A percentile compares a stretch with the other conserved stretches of the same genome.
phyloP scores from a whole-genome alignment of 148 eudicot genomes.

The Vaccinium macrocarpon region DNA sequence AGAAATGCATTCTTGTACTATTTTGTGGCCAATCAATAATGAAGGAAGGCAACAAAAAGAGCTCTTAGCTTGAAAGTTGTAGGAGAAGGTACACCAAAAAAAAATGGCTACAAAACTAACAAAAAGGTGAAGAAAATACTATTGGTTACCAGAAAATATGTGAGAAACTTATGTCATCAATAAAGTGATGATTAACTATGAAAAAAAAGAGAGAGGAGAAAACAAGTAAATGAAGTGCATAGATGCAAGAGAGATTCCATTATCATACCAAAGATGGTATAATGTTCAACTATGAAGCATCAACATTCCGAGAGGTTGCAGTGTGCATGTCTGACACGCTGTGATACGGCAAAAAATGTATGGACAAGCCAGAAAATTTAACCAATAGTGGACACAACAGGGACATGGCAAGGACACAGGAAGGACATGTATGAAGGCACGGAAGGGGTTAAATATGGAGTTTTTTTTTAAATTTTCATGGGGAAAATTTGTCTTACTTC shows the following conservation, averaged over 20 bases:
- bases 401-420: no score
- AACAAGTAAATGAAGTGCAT: neutral
- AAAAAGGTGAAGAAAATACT: neutral
- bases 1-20: neutral
- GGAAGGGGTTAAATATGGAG: no score
- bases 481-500: no score
- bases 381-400: no score
- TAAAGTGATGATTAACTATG: neutral
- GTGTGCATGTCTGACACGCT: no score
- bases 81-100: neutral
- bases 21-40: neutral
- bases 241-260: conserved; percentile 1
- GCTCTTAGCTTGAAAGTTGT: neutral
- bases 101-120: neutral
- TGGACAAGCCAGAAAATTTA: no score
- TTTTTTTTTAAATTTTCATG: no score
- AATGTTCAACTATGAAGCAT: no score
- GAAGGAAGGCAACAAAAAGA: neutral
- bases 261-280: neutral
- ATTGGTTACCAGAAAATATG: neutral
- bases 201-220: neutral
- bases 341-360: no score
- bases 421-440: no score
- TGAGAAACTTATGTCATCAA: neutral
- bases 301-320: no score